Conservation (phyloP, 2,329 filamentous ascomycete genomes). For the Sclerotinia sclerotiorum region DNA sequence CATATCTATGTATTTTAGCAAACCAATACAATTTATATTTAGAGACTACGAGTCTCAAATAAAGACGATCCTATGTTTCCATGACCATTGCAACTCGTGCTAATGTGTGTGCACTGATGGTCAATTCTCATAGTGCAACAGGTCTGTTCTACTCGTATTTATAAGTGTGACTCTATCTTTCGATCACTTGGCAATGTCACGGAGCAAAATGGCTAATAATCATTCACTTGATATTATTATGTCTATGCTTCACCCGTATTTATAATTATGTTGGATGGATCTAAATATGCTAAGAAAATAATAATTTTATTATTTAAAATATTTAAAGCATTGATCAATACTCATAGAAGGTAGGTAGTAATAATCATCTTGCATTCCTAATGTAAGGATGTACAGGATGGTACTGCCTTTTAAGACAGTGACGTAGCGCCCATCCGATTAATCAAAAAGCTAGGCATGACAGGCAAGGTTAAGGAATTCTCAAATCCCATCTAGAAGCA, state of each 20-base stretch:
- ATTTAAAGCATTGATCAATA: neutral
- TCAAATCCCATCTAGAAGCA: slow-evolving; percentile 1
- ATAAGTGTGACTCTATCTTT: too few relatives aligned
- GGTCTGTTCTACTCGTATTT: too few relatives aligned
- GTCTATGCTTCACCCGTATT: too few relatives aligned
- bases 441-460: too few relatives aligned
- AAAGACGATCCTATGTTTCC: neutral
- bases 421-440: neutral
- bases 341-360: too few relatives aligned
- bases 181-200: too few relatives aligned
- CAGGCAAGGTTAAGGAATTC: neutral
- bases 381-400: neutral
- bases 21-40: slow-evolving; percentile 28
- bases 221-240: too few relatives aligned
- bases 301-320: neutral
- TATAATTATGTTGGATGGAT: too few relatives aligned
- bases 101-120: too few relatives aligned
- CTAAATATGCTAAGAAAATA: too few relatives aligned
- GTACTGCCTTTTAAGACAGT: neutral
- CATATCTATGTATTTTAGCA: slow-evolving; percentile 24
- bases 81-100: neutral
- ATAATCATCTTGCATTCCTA: neutral
- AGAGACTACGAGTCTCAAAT: slow-evolving; percentile 35
- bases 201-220: too few relatives aligned
- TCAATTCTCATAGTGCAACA: too few relatives aligned